Evolutionary conservation across 352 stramenopile genomes (phyloP).

Genomic region (Phytophthora crassamura): DNA sequence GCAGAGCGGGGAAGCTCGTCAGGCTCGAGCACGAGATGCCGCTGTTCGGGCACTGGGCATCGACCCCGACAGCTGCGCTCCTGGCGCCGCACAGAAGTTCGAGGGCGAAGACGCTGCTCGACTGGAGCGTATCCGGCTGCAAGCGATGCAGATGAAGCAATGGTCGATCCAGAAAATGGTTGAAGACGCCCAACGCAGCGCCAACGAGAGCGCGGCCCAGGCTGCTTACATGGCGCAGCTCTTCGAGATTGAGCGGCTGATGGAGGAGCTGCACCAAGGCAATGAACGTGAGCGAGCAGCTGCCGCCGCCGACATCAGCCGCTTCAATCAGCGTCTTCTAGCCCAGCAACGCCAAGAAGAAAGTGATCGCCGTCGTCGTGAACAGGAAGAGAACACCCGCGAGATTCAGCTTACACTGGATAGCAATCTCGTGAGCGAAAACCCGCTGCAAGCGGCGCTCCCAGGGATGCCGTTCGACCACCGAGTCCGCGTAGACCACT

Average conservation of each 20-base stretch:
- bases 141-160: slow-evolving; percentile 74
- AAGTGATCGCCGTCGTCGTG: slow-evolving; percentile 36
- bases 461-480: slow-evolving; percentile 48
- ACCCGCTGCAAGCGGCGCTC: slow-evolving; percentile 58
- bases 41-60: slow-evolving; percentile 46
- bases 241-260: slow-evolving; percentile 61
- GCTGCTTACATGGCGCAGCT: slow-evolving; percentile 54
- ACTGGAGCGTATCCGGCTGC: slow-evolving; percentile 64
- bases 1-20: slow-evolving; percentile 42
- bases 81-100: slow-evolving; percentile 74
- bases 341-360: slow-evolving; percentile 53
- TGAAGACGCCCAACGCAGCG: slow-evolving; percentile 51
- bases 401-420: slow-evolving; percentile 68
- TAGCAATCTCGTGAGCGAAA: slow-evolving; percentile 79
- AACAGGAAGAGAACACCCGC: slow-evolving; percentile 58
- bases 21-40: slow-evolving; percentile 40
- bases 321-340: slow-evolving; percentile 60
- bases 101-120: slow-evolving; percentile 64
- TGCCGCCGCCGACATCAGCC: slow-evolving; percentile 55
- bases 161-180: slow-evolving; percentile 68
- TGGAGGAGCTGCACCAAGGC: slow-evolving; percentile 60
- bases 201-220: slow-evolving; percentile 46
- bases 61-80: slow-evolving; percentile 59
- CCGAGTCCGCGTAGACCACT: slow-evolving; percentile 80
- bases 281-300: slow-evolving; percentile 61